Evolutionary conservation across 306 rosid genomes (phyloP), one percentile per base, ranked within the genome.

Genomic region (Casuarina equisetifolia): DNA sequence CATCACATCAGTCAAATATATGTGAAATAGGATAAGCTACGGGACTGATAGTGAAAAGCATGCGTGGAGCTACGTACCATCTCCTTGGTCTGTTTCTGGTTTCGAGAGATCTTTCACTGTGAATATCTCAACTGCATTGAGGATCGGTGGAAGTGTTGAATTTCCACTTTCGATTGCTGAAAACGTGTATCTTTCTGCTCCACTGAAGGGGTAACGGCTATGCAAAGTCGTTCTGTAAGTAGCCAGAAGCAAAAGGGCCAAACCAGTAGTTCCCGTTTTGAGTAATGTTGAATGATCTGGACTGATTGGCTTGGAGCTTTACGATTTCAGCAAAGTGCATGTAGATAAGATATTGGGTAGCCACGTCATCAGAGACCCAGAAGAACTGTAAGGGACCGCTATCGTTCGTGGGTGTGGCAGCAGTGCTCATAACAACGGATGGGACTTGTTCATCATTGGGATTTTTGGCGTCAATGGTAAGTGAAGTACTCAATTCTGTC

Each of bases 61-160:
- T 25, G 5, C 12, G 40, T 25, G 11, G 19, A 64, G n/a, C 40
- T 48, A 7, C 69, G 3, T 84, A 88, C 89, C 87, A 72, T 88
- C 83, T 55, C 52, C 73, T 50, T 76, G 80, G 36, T 73, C 13
- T 8, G 91, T 79, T 66, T 79, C 72, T 35, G 74, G 5, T 82
- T 79, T 80, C 43, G 67, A 42, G 74, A 83, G n/a, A 72, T 81
- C 61, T 51, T 13, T 64, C 0, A 70, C 74, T 0, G 8, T 6
- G 59, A 78, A 85, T 58, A 67, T 0, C 87, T 88, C 91, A 72
- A 83, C 0, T 25, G 84, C 91, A 44, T 83, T 88, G 62, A 83
- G 5, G 53, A 79, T 74, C 4, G 89, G 91, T 35, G 89, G 89
- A 74, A 72, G 87, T 5, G 86, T 88, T 16, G 89, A 85, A 45